A percentile compares a stretch with the other conserved stretches of the same genome.
These are phyloP conservation scores for Arthroderma sp. DNA, from an alignment of 2,329 filamentous ascomycete genomes.

Conservation along the genomic window DNA sequence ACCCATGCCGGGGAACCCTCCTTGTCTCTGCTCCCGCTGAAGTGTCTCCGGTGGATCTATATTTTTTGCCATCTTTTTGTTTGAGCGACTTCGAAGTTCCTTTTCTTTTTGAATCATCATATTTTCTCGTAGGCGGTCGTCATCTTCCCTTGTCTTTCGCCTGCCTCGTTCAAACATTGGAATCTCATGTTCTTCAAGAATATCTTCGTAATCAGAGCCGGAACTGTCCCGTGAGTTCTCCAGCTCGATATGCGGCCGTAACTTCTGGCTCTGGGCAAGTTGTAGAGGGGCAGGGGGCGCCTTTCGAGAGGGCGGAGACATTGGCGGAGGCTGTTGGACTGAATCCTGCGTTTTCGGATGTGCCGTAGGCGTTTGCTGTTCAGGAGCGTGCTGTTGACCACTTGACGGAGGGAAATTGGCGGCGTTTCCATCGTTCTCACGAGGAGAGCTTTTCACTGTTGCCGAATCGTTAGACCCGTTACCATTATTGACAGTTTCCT, in stretches of 20 bases:
- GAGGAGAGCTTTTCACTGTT: too few relatives aligned
- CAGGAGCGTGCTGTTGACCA: too few relatives aligned
- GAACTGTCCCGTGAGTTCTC: slow-evolving; percentile 45
- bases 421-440: too few relatives aligned
- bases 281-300: slow-evolving; percentile 74
- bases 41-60: slow-evolving; percentile 33
- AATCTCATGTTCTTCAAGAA: slow-evolving; percentile 55
- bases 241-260: slow-evolving; percentile 33
- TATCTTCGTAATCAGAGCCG: slow-evolving; percentile 73
- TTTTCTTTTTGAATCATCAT: slow-evolving; percentile 49
- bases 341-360: too few relatives aligned
- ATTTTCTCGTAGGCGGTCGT: slow-evolving; percentile 66
- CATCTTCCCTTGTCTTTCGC: slow-evolving; percentile 73
- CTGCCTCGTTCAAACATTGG: slow-evolving; percentile 51
- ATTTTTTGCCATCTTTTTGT: slow-evolving; percentile 53
- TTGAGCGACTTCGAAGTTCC: slow-evolving; percentile 58
- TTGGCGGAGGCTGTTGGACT: neutral
- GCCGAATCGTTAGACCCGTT: too few relatives aligned
- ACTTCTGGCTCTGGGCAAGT: slow-evolving; percentile 39
- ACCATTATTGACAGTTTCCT: too few relatives aligned
- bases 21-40: slow-evolving; percentile 13
- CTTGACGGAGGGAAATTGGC: too few relatives aligned
- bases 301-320: slow-evolving; percentile 57
- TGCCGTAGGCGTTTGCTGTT: too few relatives aligned
- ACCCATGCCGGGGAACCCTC: slow-evolving; percentile 23